These are phyloP conservation scores for Earliella scabrosa DNA, from an alignment of 1,284 basidiomycete genomes.

Conservation along the genomic window DNA sequence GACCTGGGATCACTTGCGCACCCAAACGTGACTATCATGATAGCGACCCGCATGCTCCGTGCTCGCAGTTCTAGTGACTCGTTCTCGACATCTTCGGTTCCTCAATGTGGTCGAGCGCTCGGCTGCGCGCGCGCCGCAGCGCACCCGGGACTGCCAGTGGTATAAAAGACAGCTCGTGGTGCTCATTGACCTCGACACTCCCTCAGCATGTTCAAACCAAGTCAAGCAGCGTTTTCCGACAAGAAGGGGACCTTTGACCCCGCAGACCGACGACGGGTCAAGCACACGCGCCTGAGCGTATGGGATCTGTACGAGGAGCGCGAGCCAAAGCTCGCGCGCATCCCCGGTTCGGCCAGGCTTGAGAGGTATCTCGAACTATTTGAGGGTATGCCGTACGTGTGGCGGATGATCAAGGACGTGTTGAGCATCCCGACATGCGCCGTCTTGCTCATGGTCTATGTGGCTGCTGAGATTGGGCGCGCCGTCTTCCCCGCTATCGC, in stretches of 20 bases:
- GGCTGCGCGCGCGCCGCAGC: too few species aligned
- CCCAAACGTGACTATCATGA: too few species aligned
- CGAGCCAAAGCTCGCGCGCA: conserved; percentile 39
- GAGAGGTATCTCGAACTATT: conserved; percentile 52
- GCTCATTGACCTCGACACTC: too few species aligned
- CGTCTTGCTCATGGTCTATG: conserved; percentile 52
- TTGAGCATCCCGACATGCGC: conserved; percentile 56
- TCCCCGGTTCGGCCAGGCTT: conserved; percentile 46
- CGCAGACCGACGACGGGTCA: conserved; percentile 51
- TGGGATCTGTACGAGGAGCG: conserved; percentile 77
- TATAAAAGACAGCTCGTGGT: too few species aligned
- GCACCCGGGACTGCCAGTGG: too few species aligned
- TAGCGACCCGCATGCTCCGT: too few species aligned
- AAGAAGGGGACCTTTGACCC: conserved; percentile 55
- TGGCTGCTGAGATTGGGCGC: conserved; percentile 45
- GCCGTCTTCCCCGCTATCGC: conserved; percentile 66
- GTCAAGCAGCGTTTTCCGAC: neutral
- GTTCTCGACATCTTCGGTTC: neutral
- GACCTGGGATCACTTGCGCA: too few species aligned
- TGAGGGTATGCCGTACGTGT: conserved; percentile 61
- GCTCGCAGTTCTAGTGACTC: neutral
- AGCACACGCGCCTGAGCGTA: conserved; percentile 65
- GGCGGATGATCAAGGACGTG: conserved; percentile 69
- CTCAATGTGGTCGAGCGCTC: neutral
- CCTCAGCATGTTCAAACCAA: neutral